Conservation (phyloP, 2,329 filamentous ascomycete species). For the Colletotrichum tofieldiae region DNA sequence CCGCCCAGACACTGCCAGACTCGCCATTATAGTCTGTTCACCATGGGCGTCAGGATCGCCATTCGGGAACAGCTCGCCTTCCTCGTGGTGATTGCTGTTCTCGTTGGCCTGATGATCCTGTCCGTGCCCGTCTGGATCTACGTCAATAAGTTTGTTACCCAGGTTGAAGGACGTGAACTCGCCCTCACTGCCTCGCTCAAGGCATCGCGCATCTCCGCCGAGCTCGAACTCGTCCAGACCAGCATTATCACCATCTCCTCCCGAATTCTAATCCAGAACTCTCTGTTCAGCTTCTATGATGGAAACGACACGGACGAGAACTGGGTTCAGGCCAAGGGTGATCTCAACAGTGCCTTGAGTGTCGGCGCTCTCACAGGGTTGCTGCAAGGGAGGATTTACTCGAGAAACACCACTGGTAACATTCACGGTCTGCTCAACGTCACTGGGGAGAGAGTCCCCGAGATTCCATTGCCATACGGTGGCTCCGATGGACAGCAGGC, state of each 20-base stretch:
- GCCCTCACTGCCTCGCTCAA: conserved; percentile 89
- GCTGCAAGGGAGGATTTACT: conserved; percentile 82
- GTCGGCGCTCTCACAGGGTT: conserved; percentile 71
- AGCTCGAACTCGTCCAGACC: conserved; percentile 84
- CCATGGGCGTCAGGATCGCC: conserved; percentile 79
- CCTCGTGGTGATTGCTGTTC: conserved; percentile 82
- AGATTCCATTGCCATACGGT: conserved; percentile 75
- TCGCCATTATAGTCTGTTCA: conserved; percentile 39
- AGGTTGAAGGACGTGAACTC: conserved; percentile 73
- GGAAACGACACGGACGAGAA: conserved; percentile 71
- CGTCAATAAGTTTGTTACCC: conserved; percentile 68
- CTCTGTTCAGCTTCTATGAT: conserved; percentile 66
- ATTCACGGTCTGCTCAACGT: conserved; percentile 74
- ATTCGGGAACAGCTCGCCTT: conserved; percentile 90
- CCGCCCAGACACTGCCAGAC: conserved; percentile 34
- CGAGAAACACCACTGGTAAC: conserved; percentile 74
- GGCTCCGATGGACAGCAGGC: conserved; percentile 71
- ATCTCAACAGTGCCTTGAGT: conserved; percentile 80
- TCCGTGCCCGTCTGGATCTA: conserved; percentile 81
- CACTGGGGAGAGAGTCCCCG: conserved; percentile 65
- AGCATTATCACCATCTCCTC: conserved; percentile 81
- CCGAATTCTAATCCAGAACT: conserved; percentile 71
- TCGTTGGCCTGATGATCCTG: conserved; percentile 83
- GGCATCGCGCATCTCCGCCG: conserved; percentile 83
- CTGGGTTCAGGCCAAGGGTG: conserved; percentile 73